These are phyloP conservation scores for Mortierella sp. DNA, from an alignment of 371 early-diverging fungal species.

Conservation along the genomic window DNA sequence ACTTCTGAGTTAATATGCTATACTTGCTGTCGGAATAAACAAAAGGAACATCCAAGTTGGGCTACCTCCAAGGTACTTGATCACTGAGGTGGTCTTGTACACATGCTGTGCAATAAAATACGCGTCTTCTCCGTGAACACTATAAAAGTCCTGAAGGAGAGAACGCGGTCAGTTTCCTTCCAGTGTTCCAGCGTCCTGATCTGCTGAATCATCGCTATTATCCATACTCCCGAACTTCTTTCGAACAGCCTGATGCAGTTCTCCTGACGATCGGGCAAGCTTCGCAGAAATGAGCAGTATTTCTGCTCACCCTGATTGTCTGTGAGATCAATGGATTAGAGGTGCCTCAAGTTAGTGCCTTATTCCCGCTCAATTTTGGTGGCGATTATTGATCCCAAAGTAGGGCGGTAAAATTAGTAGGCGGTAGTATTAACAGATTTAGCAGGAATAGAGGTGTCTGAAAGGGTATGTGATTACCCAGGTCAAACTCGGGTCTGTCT, in stretches of 20 bases:
- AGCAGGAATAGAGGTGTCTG: not conserved
- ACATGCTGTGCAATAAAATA: slow-evolving; percentile 82
- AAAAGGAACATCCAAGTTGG: too few species aligned
- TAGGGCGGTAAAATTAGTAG: too few species aligned
- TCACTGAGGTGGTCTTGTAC: slow-evolving; percentile 90
- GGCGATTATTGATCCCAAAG: slow-evolving; percentile 1
- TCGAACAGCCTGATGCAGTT: slow-evolving; percentile 77
- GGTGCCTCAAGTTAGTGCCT: too few species aligned
- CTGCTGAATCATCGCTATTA: not conserved
- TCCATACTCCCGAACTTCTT: slow-evolving; percentile 65
- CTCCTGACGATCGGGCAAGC: slow-evolving; percentile 58
- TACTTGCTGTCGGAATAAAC: too few species aligned
- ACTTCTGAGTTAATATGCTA: slow-evolving; percentile 90
- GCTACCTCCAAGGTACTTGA: slow-evolving; percentile 91
- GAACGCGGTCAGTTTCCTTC: too few species aligned
- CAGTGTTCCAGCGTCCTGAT: too few species aligned
- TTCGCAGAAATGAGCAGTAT: slow-evolving; percentile 62
- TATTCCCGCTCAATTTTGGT: slow-evolving; percentile 12
- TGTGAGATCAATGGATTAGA: slow-evolving; percentile 7
- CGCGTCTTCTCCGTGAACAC: slow-evolving; percentile 92
- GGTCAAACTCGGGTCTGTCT: slow-evolving; percentile 54
- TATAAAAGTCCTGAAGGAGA: slow-evolving; percentile 72
- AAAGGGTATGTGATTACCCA: slow-evolving; percentile 19
- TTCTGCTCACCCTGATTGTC: slow-evolving; percentile 60
- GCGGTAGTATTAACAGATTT: not conserved